These are phyloP conservation scores for Psilocybe cubensis DNA, from an alignment of 768 basidiomycete genomes.

Conservation along the genomic window DNA sequence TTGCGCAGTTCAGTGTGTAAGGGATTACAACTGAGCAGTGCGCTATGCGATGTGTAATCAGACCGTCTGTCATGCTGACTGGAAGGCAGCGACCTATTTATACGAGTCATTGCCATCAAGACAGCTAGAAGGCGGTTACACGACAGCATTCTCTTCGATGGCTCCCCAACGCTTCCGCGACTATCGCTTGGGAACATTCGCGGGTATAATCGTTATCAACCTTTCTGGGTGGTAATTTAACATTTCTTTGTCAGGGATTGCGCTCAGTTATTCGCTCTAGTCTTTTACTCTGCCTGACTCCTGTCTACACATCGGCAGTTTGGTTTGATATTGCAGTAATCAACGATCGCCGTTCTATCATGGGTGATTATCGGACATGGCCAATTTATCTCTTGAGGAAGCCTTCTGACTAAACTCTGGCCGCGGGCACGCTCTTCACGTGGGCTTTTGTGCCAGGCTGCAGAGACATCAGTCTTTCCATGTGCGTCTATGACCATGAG, in stretches of 20 bases:
- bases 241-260: no score
- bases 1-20: neutral
- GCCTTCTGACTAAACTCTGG: neutral
- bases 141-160: neutral
- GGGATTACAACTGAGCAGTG: neutral
- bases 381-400: neutral
- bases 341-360: neutral
- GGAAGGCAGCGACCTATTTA: neutral
- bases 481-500: conserved; percentile 13
- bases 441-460: no score
- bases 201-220: neutral
- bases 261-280: no score
- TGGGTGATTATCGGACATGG: neutral
- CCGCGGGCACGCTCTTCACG: neutral
- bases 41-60: neutral
- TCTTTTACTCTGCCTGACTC: no score
- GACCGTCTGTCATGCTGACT: neutral
- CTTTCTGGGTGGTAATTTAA: no score
- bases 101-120: neutral
- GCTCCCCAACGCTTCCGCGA: neutral
- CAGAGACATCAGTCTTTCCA: neutral
- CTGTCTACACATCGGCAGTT: no score
- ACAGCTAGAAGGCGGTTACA: neutral
- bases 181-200: neutral
- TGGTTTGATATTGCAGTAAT: neutral